phyloP scores from a whole-genome alignment of 495 filamentous ascomycete species.

The Talaromyces liani region DNA sequence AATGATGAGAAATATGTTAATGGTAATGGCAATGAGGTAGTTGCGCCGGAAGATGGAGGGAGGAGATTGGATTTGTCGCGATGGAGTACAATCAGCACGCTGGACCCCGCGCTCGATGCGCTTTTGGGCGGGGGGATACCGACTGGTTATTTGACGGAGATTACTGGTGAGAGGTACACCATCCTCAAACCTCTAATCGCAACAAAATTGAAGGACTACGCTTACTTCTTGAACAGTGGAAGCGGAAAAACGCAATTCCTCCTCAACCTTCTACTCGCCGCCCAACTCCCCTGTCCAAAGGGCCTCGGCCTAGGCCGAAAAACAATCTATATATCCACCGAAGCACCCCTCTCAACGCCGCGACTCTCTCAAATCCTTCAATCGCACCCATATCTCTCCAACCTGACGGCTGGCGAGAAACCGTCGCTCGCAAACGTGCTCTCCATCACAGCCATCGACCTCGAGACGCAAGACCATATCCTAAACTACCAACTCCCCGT shows the following conservation, averaged over 20 bases:
- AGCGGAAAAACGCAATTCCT: constrained; percentile 96
- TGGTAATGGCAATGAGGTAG: neutral
- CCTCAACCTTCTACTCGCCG: constrained; percentile 71
- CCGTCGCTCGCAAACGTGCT: constrained; percentile 65
- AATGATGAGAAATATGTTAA: neutral
- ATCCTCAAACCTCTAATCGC: no score
- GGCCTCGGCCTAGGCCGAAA: constrained; percentile 61
- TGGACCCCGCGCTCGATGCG: constrained; percentile 66
- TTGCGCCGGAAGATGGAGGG: neutral
- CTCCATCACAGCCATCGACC: constrained; percentile 77
- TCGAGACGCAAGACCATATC: constrained; percentile 95
- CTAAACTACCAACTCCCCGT: constrained; percentile 84
- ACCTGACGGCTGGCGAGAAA: constrained; percentile 33
- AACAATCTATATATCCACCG: constrained; percentile 92
- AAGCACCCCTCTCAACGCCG: constrained; percentile 70
- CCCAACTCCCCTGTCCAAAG: constrained; percentile 66
- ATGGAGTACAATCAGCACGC: constrained; percentile 68
- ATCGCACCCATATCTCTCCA: constrained; percentile 54
- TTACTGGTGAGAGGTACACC: constrained; percentile 78
- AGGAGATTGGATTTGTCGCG: constrained; percentile 25
- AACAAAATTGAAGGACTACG: neutral
- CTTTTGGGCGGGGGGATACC: constrained; percentile 82
- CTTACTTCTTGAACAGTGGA: constrained; percentile 43
- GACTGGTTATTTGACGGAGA: constrained; percentile 74
- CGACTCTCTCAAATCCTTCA: constrained; percentile 71